phyloP scores from a whole-genome alignment of 2,329 filamentous ascomycete species.

The Tolypocladium pustulatum region DNA sequence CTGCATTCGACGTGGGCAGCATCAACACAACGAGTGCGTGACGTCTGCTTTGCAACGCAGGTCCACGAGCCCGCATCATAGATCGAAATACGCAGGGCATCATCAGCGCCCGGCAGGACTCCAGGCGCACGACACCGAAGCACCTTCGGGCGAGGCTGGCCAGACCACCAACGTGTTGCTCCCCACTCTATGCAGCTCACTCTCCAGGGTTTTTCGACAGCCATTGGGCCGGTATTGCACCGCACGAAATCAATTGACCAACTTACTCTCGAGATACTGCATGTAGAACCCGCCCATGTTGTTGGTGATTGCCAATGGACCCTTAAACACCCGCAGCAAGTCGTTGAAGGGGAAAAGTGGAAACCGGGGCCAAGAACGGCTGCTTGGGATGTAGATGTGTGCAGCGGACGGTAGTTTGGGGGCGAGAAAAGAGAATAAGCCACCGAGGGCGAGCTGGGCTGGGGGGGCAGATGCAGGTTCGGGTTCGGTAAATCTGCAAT shows the following conservation, averaged over 20 bases:
- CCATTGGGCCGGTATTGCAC: not conserved
- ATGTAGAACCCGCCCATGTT: slow-evolving; percentile 58
- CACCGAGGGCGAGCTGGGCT: not conserved
- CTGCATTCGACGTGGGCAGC: not conserved
- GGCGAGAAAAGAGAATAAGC: not conserved
- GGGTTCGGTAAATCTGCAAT: slow-evolving; percentile 33
- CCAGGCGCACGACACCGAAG: not conserved
- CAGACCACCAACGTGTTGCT: not conserved
- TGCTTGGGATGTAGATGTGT: not conserved
- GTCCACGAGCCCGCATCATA: not conserved
- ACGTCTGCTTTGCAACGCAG: not conserved
- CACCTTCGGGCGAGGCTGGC: not conserved
- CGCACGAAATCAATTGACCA: slow-evolving; percentile 6
- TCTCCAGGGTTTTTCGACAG: not conserved
- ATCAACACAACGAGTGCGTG: not conserved
- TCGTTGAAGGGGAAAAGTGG: slow-evolving; percentile 9
- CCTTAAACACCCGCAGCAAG: not conserved
- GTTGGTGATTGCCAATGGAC: slow-evolving; percentile 16
- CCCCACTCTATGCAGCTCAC: not conserved
- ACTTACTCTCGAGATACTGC: slow-evolving; percentile 68
- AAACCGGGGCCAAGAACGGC: slow-evolving; percentile 5
- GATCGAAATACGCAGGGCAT: not conserved
- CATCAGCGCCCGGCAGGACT: not conserved
- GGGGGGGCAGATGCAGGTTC: slow-evolving; percentile 1
- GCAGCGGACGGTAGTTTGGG: not conserved